These are phyloP conservation scores for Monoraphidium neglectum DNA, from an alignment of 139 green algal genomes.

Conservation along the genomic window DNA sequence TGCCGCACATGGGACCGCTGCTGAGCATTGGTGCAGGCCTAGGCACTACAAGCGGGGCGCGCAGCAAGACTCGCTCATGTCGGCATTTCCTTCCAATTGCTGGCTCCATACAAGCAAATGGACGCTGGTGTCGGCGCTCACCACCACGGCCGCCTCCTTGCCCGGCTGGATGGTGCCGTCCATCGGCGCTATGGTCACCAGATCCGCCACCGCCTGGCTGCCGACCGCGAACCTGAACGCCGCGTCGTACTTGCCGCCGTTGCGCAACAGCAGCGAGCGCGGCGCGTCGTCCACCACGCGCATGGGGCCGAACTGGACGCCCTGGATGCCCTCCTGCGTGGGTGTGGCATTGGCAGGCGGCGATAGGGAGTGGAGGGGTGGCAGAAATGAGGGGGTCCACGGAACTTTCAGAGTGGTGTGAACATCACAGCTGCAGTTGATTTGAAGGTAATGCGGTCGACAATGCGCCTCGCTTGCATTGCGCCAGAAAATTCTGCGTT, in stretches of 20 bases:
- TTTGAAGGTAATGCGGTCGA: too few relatives aligned
- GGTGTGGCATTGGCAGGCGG: background rate
- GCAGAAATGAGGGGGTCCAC: too few relatives aligned
- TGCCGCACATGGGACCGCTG: too few relatives aligned
- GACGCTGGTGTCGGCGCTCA: constrained; percentile 9
- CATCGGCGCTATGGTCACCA: constrained; percentile 61
- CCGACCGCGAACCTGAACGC: constrained; percentile 56
- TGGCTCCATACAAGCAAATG: too few relatives aligned
- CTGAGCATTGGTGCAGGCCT: too few relatives aligned
- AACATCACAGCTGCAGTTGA: too few relatives aligned
- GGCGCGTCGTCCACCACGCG: constrained; percentile 50
- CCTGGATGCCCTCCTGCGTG: constrained; percentile 31
- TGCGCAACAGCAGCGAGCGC: constrained; percentile 57
- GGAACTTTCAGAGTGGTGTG: too few relatives aligned
- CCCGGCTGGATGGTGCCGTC: constrained; percentile 57
- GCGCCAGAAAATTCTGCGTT: background rate
- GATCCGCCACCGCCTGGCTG: constrained; percentile 28
- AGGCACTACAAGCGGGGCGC: too few relatives aligned
- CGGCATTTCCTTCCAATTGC: background rate
- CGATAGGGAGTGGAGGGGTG: too few relatives aligned
- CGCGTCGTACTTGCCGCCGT: constrained; percentile 79
- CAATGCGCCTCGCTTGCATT: background rate
- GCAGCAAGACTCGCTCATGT: background rate
- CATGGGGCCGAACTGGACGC: constrained; percentile 68
- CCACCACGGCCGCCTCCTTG: constrained; percentile 47